Percentiles rank a stretch among this genome's conserved stretches.
phyloP scores from a whole-genome alignment of 805 yeast species.

The Zygoascus flipseniorum region DNA sequence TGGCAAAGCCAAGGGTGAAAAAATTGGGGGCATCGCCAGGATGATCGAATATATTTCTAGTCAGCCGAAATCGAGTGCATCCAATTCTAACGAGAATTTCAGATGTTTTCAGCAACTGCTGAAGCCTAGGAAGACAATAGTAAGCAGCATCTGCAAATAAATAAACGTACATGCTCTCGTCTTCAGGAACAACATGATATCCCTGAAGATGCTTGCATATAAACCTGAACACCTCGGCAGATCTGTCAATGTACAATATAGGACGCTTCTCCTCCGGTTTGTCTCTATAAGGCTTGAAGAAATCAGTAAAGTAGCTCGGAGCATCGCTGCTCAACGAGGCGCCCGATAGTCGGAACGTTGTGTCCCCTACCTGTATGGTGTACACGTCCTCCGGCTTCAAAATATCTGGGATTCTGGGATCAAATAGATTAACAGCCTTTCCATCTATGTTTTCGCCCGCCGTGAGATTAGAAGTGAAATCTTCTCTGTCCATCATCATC shows the following conservation, averaged over 20 bases:
- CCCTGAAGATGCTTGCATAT: constrained; percentile 66
- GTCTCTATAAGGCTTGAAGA: constrained; percentile 34
- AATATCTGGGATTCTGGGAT: constrained; percentile 25
- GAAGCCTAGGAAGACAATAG: constrained; percentile 54
- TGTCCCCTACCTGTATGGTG: constrained; percentile 61
- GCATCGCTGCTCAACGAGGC: constrained; percentile 80
- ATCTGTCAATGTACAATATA: constrained; percentile 61
- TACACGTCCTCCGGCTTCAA: constrained; percentile 66
- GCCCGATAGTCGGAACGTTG: constrained; percentile 60
- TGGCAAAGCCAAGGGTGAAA: constrained; percentile 54
- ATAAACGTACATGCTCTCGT: constrained; percentile 54
- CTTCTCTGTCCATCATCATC: not conserved
- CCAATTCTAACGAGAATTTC: constrained; percentile 56
- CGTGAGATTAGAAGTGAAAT: not conserved
- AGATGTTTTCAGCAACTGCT: constrained; percentile 39
- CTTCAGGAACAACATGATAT: constrained; percentile 51
- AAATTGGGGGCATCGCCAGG: constrained; percentile 74
- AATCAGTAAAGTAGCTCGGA: constrained; percentile 80
- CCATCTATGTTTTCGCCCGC: not conserved
- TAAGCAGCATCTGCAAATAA: constrained; percentile 64
- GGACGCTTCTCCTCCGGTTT: constrained; percentile 28
- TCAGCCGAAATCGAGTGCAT: constrained; percentile 47
- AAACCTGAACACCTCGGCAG: constrained; percentile 56
- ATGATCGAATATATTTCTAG: constrained; percentile 43
- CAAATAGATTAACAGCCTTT: constrained; percentile 5